These are phyloP conservation scores for Ceratobasidium sp. DNA, from an alignment of 1,284 basidiomycete genomes.

Conservation along the genomic window DNA sequence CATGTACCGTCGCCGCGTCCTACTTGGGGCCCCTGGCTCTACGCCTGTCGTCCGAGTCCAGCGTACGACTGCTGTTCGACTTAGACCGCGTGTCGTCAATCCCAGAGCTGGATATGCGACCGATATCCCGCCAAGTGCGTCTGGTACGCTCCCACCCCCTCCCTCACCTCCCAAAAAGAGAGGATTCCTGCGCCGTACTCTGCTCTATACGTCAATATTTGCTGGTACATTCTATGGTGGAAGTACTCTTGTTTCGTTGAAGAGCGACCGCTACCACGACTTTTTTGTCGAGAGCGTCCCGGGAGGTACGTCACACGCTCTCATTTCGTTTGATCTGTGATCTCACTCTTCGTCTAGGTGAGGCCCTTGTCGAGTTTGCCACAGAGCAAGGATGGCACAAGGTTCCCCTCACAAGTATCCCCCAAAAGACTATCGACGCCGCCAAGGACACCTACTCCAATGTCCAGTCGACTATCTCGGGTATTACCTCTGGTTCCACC, in stretches of 20 bases:
- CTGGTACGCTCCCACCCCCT: conserved; percentile 43
- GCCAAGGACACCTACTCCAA: conserved; percentile 66
- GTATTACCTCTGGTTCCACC: conserved; percentile 53
- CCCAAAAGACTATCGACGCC: conserved; percentile 70
- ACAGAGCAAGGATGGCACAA: conserved; percentile 82
- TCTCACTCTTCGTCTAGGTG: conserved; percentile 61
- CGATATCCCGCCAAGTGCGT: conserved; percentile 28
- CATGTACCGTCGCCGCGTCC: conserved; percentile 40
- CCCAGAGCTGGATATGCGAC: conserved; percentile 20
- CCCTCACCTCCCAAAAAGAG: conserved; percentile 68
- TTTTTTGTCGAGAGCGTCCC: conserved; percentile 86
- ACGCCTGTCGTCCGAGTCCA: conserved; percentile 32
- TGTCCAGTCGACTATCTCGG: conserved; percentile 61
- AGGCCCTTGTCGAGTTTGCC: conserved; percentile 82
- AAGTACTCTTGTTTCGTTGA: conserved; percentile 80
- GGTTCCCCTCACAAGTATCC: conserved; percentile 65
- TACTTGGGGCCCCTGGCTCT: conserved; percentile 19
- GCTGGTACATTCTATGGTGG: conserved; percentile 85
- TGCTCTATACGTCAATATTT: conserved; percentile 72
- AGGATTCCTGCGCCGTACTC: conserved; percentile 65
- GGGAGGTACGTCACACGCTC: conserved; percentile 25
- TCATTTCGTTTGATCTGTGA: conserved; percentile 18
- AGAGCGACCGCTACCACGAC: conserved; percentile 80
- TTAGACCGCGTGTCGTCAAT: neutral
- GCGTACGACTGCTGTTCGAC: conserved; percentile 22